Evolutionary conservation across 148 eudicot species (phyloP), one percentile per base, ranked within the genome.

Genomic region (Dysphania ambrosioides): DNA sequence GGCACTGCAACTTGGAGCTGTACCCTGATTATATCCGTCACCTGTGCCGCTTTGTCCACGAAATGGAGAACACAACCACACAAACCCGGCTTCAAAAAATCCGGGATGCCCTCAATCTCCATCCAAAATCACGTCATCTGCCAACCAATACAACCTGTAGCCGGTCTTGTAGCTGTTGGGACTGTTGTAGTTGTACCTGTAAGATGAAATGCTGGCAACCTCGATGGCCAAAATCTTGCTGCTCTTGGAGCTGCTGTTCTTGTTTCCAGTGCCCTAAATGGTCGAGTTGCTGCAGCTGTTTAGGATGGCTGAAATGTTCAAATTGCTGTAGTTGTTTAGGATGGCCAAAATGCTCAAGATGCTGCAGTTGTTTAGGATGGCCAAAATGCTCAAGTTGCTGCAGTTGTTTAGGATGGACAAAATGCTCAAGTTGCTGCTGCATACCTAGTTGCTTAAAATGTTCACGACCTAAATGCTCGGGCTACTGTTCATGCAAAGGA

Each of bases 21-120:
- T 92, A 92, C 82, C 99, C 99, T 19, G 97, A 96, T 75, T 96
- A 96, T 84, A 89, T 92, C 53, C 90, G 96, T 76, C 99, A 96
- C 72, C 94, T 96, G 30, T 88, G 93, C 79, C 86, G 83, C 29
- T 96, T 88, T 68, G 75, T 96, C 79, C 84, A 92, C 32, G 97
- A 92, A 77, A 89, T 96, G 99, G 99, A 96, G 82, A 90, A 81
- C 77, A 83, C 82, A 63, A 92, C 90, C 10, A 92, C 99, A 5
- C 75, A 86, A 79, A 85, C 58, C 40, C 88, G 93, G 6, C 92
- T 96, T 23, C 79, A 71, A 77, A 90, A 88, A 78, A 96, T 96
- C 79, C 71, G 89, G 31, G 82, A 89, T 55, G 68, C 72, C 61
- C 84, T 85, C 44, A 74, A 76, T 3, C 83, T 85, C 41, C 84